Evolutionary conservation across 139 green algal genomes (phyloP).

Genomic region (Chlorella sp.): DNA sequence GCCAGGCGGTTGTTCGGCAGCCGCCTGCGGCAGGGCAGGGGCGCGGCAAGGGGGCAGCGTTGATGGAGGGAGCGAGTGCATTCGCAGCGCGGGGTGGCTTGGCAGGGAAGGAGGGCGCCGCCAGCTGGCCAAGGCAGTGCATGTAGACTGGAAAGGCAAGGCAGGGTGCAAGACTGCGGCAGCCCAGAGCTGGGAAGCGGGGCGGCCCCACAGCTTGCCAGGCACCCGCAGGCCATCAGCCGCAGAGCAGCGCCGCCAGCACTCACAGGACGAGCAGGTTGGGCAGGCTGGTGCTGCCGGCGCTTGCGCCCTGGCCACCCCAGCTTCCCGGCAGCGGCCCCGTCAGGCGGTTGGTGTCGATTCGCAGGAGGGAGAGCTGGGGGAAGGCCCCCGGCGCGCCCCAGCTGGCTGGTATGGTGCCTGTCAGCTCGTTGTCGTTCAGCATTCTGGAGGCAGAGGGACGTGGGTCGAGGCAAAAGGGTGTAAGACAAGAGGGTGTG

Average conservation of each 20-base stretch:
- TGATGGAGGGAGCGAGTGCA: too few relatives aligned
- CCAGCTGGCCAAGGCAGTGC: too few relatives aligned
- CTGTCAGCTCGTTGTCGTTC: slow-evolving; percentile 30
- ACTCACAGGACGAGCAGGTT: slow-evolving; percentile 27
- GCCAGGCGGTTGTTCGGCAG: slow-evolving; percentile 29
- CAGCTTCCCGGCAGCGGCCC: slow-evolving; percentile 21
- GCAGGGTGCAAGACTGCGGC: neutral
- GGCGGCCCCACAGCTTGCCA: neutral
- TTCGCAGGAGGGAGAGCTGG: slow-evolving; percentile 19
- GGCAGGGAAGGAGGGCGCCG: too few relatives aligned
- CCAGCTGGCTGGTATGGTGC: slow-evolving; percentile 8
- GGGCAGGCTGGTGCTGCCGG: neutral
- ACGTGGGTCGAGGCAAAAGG: neutral
- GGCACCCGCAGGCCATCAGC: too few relatives aligned
- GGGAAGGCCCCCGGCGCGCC: slow-evolving; percentile 10
- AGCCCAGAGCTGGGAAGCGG: neutral
- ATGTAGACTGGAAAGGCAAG: neutral
- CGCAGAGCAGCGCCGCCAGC: neutral
- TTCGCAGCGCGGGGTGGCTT: neutral
- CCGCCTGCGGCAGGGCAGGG: neutral
- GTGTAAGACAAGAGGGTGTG: too few relatives aligned
- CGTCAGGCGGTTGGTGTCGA: slow-evolving; percentile 22
- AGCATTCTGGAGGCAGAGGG: slow-evolving; percentile 1
- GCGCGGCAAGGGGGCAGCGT: neutral
- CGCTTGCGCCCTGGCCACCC: neutral